Conservation (phyloP, 2,329 filamentous ascomycete species). For the Talaromyces marneffei region DNA sequence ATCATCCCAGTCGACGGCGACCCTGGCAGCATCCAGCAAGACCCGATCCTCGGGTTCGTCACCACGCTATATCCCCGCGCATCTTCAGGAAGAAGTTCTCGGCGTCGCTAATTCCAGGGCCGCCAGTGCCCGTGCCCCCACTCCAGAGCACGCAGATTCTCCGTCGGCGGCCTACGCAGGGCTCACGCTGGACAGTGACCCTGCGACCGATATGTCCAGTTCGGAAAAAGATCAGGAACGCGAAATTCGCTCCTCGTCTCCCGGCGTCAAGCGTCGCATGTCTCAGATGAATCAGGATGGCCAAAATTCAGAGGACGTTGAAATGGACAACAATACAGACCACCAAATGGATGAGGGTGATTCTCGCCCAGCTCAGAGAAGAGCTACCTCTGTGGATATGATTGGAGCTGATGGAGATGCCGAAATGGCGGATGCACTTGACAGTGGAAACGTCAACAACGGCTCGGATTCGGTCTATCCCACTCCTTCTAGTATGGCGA, state of each 20-base stretch:
- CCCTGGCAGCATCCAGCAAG: constrained; percentile 4
- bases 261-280: constrained; percentile 32
- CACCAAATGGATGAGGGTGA: constrained; percentile 17
- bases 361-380: constrained; percentile 23
- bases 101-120: constrained; percentile 19
- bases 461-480: constrained; percentile 30
- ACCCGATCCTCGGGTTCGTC: constrained; percentile 15
- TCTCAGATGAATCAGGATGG: constrained; percentile 26
- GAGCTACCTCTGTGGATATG: constrained; percentile 42
- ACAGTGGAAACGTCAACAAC: constrained; percentile 10
- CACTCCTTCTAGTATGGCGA: constrained; percentile 35
- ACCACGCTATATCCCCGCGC: constrained; percentile 49
- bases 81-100: constrained; percentile 50
- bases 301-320: constrained; percentile 17
- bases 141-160: constrained; percentile 31
- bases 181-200: constrained; percentile 44
- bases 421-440: constrained; percentile 18
- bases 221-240: constrained; percentile 25
- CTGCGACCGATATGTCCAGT: constrained; percentile 40
- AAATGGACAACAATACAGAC: constrained; percentile 15
- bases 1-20: neutral
- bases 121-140: neutral
- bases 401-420: constrained; percentile 27
- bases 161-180: constrained; percentile 51
- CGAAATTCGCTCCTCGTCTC: constrained; percentile 28